A percentile compares a stretch with the other conserved stretches of the same genome.
phyloP scores from a whole-genome alignment of 2,329 filamentous ascomycete species.

The Teratosphaeria nubilosa region DNA sequence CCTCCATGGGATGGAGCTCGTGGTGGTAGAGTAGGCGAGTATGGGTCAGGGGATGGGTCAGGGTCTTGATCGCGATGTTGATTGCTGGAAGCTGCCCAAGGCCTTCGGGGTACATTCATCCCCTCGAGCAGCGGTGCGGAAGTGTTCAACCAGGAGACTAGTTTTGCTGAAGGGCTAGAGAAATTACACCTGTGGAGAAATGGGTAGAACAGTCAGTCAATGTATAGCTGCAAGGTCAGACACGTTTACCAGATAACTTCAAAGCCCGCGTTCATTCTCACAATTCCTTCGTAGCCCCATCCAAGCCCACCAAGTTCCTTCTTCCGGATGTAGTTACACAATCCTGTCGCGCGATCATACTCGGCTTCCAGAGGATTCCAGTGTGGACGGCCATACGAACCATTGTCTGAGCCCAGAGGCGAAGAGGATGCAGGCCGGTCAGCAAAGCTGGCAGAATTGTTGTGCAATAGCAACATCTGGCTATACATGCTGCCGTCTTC shows the following conservation, averaged over 20 bases:
- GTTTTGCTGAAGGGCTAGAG: constrained; percentile 30
- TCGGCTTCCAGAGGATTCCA: constrained; percentile 35
- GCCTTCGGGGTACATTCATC: background rate
- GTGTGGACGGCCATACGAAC: background rate
- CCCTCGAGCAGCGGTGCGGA: constrained; percentile 29
- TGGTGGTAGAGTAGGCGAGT: background rate
- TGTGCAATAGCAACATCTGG: constrained; percentile 43
- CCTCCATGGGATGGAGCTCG: background rate
- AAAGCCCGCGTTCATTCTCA: constrained; percentile 59
- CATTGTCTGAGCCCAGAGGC: constrained; percentile 9
- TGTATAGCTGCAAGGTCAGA: background rate
- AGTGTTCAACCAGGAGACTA: constrained; percentile 38
- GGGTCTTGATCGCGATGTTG: background rate
- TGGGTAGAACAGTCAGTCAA: background rate
- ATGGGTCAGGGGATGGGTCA: background rate
- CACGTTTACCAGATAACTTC: constrained; percentile 48
- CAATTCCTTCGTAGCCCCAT: constrained; percentile 46
- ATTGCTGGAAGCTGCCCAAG: background rate
- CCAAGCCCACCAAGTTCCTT: constrained; percentile 34
- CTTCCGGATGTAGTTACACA: constrained; percentile 38
- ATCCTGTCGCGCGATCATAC: constrained; percentile 37
- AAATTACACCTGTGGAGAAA: constrained; percentile 45
- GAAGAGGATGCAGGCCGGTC: constrained; percentile 10
- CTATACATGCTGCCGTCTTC: constrained; percentile 36
- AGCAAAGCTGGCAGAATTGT: constrained; percentile 30